These are phyloP conservation scores for Pseudogymnoascus sp. DNA, from an alignment of 2,329 filamentous ascomycete genomes.

Conservation along the genomic window DNA sequence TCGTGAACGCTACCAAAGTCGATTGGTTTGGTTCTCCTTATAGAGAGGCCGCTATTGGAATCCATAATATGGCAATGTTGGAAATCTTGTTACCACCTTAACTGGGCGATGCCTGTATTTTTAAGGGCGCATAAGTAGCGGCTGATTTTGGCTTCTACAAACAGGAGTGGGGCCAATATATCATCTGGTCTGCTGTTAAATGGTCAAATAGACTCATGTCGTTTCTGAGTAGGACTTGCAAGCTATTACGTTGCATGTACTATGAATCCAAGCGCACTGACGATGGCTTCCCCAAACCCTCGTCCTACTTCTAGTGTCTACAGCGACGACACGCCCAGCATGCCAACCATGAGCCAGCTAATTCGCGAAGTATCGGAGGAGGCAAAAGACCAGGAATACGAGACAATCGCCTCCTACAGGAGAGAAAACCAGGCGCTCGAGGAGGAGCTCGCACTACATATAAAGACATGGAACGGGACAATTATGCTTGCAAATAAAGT, in stretches of 20 bases:
- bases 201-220: no score
- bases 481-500: constrained; percentile 15
- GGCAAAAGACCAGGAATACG: constrained; percentile 14
- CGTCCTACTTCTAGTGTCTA: constrained; percentile 11
- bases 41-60: no score
- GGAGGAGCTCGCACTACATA: constrained; percentile 14
- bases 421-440: constrained; percentile 17
- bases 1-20: constrained; percentile 12
- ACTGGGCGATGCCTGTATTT: no score
- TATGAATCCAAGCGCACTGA: no score
- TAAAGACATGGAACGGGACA: constrained; percentile 12
- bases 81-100: no score
- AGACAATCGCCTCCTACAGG: constrained; percentile 15
- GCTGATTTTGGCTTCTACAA: no score
- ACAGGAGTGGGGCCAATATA: no score
- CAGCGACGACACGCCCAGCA: background rate
- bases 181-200: no score
- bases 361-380: constrained; percentile 16
- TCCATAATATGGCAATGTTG: no score
- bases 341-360: constrained; percentile 14
- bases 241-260: background rate
- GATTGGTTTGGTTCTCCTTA: constrained; percentile 12
- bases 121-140: no score
- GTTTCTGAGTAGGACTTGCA: no score
- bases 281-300: background rate